phyloP scores from a whole-genome alignment of 225 moss, liverwort and hornwort genomes.

The Physcomitrium patens region DNA sequence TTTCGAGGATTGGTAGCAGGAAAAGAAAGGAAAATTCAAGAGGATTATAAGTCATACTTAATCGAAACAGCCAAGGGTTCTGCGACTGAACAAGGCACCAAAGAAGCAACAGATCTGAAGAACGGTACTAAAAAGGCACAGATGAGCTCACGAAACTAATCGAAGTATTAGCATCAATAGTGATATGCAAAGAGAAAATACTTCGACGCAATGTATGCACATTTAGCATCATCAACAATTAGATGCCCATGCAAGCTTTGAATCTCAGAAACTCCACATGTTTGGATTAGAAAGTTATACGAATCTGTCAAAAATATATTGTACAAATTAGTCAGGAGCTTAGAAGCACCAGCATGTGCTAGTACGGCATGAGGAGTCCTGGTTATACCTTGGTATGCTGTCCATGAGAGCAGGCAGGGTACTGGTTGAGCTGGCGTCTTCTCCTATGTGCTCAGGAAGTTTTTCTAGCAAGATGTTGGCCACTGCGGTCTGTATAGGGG shows the following conservation, averaged over 20 bases:
- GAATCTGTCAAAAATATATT: not conserved
- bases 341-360: not conserved
- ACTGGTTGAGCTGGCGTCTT: constrained; percentile 48
- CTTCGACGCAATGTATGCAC: constrained; percentile 8
- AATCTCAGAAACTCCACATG: constrained; percentile 22
- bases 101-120: constrained; percentile 4
- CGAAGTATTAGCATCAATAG: constrained; percentile 8
- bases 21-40: not conserved
- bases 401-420: constrained; percentile 78
- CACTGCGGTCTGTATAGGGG: constrained; percentile 64
- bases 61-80: constrained; percentile 6
- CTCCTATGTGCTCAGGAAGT: constrained; percentile 78
- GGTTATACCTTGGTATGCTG: constrained; percentile 64
- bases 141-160: not conserved
- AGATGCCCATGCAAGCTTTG: constrained; percentile 9
- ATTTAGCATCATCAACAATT: constrained; percentile 21
- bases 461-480: constrained; percentile 77
- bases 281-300: not conserved
- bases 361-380: not conserved
- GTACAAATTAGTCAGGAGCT: not conserved
- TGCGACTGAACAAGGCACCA: constrained; percentile 4
- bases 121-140: not conserved
- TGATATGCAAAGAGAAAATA: not conserved
- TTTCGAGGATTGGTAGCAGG: not conserved
- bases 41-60: not conserved